phyloP scores from a whole-genome alignment of 2,329 filamentous ascomycete species.

The Fusarium sp. region DNA sequence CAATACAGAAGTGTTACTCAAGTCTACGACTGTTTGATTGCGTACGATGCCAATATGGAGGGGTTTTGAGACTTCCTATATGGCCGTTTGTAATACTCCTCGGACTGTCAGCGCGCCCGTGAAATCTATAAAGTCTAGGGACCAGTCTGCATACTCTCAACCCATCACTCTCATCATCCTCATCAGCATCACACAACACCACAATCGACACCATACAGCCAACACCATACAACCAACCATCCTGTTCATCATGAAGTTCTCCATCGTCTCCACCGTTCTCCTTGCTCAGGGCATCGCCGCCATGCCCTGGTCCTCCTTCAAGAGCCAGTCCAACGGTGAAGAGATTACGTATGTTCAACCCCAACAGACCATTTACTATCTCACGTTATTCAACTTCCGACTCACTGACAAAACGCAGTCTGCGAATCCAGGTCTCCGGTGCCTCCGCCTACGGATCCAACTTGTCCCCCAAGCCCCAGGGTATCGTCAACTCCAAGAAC shows the following conservation, averaged over 20 bases:
- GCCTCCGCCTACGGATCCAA: not conserved
- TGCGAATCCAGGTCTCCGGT: slow-evolving; percentile 27
- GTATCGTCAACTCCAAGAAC: not conserved
- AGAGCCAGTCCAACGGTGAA: not conserved
- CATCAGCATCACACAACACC: not conserved
- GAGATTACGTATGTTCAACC: slow-evolving; percentile 41
- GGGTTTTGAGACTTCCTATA: not conserved
- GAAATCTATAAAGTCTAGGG: not conserved
- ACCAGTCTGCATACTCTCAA: not conserved
- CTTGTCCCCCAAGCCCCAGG: not conserved
- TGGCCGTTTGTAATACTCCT: too few relatives aligned
- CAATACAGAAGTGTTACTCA: not conserved
- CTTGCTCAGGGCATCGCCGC: slow-evolving; percentile 28
- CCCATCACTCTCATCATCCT: too few relatives aligned
- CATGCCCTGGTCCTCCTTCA: slow-evolving; percentile 32
- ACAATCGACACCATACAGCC: slow-evolving; percentile 33
- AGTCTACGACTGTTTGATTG: not conserved
- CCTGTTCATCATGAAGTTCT: slow-evolving; percentile 22
- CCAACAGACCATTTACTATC: too few relatives aligned
- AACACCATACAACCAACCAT: not conserved
- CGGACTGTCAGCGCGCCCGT: too few relatives aligned
- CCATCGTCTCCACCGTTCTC: not conserved
- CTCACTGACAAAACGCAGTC: not conserved
- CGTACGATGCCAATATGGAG: accelerated
- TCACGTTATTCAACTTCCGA: accelerated